A percentile compares a stretch with the other conserved stretches of the same genome.
Conservation (phyloP, 139 green algal genomes). For the Chlorella sp. region DNA sequence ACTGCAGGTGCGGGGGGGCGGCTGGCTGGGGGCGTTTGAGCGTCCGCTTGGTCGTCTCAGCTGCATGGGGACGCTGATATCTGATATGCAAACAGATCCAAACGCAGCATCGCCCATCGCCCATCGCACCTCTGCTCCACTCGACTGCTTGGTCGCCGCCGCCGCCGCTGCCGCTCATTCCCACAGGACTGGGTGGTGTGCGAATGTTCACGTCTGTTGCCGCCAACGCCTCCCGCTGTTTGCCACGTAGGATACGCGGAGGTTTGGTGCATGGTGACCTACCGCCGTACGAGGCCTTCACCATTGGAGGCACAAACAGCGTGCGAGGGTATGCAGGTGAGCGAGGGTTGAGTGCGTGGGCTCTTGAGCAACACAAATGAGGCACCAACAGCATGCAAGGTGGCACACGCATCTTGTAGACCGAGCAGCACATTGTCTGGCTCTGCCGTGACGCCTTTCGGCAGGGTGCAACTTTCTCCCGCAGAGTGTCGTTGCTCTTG, state of each 20-base stretch:
- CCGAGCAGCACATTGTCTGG: not conserved
- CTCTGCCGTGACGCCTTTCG: not conserved
- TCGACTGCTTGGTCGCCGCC: too few relatives aligned
- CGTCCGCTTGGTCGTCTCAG: not conserved
- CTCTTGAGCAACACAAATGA: too few relatives aligned
- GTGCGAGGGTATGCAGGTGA: conserved; percentile 75
- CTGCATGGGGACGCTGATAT: not conserved
- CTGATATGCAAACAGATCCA: too few relatives aligned
- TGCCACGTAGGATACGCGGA: conserved; percentile 29
- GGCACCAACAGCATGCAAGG: too few relatives aligned
- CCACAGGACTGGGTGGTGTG: not conserved
- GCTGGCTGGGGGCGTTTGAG: not conserved
- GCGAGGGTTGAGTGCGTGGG: too few relatives aligned
- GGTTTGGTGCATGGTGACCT: conserved; percentile 82
- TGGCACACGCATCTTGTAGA: not conserved
- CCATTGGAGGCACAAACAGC: conserved; percentile 86
- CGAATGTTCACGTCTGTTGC: not conserved
- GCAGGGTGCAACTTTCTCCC: not conserved
- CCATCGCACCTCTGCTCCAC: too few relatives aligned
- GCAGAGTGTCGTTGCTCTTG: not conserved
- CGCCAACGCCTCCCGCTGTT: not conserved
- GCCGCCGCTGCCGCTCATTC: too few relatives aligned
- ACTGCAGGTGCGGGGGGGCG: not conserved
- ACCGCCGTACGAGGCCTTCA: conserved; percentile 95
- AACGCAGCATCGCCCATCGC: too few relatives aligned